Percentiles rank a stretch among this genome's conserved stretches.
Conservation (phyloP, 1,284 basidiomycete genomes). For the Puccinia horiana region DNA sequence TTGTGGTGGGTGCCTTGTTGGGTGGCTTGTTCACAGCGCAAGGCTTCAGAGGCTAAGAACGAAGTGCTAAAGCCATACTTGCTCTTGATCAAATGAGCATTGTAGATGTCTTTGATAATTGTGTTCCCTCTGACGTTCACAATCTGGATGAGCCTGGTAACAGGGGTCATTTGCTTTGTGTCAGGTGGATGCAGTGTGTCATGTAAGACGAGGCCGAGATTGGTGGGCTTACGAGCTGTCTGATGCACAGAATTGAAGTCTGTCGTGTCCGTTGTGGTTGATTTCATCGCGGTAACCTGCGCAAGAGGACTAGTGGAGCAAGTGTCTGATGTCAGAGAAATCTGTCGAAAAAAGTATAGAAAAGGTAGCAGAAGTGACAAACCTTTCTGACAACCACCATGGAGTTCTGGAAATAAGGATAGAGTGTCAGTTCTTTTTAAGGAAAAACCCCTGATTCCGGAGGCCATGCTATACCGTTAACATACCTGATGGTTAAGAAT, state of each 20-base stretch:
- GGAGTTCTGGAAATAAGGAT: constrained; percentile 20
- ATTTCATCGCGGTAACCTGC: not conserved
- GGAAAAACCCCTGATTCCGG: too few species aligned
- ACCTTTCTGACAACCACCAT: constrained; percentile 45
- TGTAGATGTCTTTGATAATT: constrained; percentile 35
- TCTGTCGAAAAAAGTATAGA: not conserved
- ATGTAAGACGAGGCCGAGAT: not conserved
- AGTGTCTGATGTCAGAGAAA: not conserved
- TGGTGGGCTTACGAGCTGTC: constrained; percentile 36
- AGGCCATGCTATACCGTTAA: not conserved
- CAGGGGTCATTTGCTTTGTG: not conserved
- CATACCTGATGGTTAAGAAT: constrained; percentile 40
- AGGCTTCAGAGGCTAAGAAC: constrained; percentile 32
- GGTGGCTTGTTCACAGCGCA: constrained; percentile 24
- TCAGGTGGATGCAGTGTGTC: not conserved
- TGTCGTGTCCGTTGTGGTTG: not conserved
- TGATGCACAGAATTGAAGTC: constrained; percentile 37
- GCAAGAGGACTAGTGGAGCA: constrained; percentile 16
- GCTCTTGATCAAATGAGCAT: constrained; percentile 29
- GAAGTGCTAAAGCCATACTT: constrained; percentile 47
- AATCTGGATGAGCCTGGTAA: constrained; percentile 35
- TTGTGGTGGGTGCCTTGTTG: not conserved
- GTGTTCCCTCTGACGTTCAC: constrained; percentile 34
- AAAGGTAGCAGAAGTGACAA: not conserved
- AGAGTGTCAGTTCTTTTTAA: not conserved